These are phyloP conservation scores for Trypanosoma rangeli DNA, from an alignment of 208 protist genomes.

Conservation along the genomic window DNA sequence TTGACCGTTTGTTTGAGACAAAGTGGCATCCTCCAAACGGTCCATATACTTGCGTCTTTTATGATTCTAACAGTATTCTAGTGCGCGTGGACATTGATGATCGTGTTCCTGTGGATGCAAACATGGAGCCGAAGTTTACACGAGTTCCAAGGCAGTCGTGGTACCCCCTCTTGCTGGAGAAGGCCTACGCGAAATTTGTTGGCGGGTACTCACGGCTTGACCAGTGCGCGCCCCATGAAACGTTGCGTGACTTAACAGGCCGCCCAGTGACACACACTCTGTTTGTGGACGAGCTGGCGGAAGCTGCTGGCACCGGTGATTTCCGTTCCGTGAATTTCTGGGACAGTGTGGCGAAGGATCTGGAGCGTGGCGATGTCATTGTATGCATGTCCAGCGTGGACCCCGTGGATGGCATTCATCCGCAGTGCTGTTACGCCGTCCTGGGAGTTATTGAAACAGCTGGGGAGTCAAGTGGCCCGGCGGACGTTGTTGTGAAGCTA, in stretches of 20 bases:
- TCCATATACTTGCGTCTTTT: slow-evolving; percentile 85
- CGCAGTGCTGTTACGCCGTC: slow-evolving; percentile 80
- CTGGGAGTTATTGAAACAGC: slow-evolving; percentile 39
- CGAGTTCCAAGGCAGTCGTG: slow-evolving; percentile 51
- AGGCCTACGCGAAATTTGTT: slow-evolving; percentile 92
- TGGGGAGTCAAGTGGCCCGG: slow-evolving; percentile 35
- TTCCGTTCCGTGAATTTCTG: slow-evolving; percentile 65
- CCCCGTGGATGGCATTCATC: slow-evolving; percentile 63
- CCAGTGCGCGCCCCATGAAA: slow-evolving; percentile 87
- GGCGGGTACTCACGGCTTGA: slow-evolving; percentile 78
- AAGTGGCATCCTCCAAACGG: slow-evolving; percentile 61
- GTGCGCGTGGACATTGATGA: slow-evolving; percentile 85
- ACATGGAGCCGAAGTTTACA: slow-evolving; percentile 59
- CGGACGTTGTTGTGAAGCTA: slow-evolving; percentile 64
- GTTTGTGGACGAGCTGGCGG: slow-evolving; percentile 67
- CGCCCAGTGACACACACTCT: slow-evolving; percentile 76
- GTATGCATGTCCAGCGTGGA: slow-evolving; percentile 69
- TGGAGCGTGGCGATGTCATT: slow-evolving; percentile 70
- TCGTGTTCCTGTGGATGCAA: slow-evolving; percentile 62
- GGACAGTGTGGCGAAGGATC: slow-evolving; percentile 56
- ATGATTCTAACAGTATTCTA: slow-evolving; percentile 80
- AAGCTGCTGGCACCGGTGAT: slow-evolving; percentile 70
- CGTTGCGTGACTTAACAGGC: slow-evolving; percentile 84
- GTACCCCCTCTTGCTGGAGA: slow-evolving; percentile 88
- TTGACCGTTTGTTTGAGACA: slow-evolving; percentile 68